Evolutionary conservation across 768 basidiomycete species (phyloP).

Genomic region (Psilocybe azurescens): DNA sequence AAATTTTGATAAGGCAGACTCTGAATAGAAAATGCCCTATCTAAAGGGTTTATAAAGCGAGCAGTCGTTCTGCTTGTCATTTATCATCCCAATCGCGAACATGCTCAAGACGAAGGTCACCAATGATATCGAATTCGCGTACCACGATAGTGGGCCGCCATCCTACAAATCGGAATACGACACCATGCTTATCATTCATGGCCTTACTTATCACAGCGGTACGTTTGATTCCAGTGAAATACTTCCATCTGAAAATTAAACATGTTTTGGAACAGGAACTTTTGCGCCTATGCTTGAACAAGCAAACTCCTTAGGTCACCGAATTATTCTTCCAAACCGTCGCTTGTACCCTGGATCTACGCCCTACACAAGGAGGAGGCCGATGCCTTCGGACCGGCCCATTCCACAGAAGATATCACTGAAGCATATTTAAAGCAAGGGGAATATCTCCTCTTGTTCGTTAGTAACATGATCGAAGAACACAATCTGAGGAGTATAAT

Average conservation of each 20-base stretch:
- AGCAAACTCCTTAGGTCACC: conserved; percentile 23
- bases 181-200: no score
- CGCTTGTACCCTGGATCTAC: conserved; percentile 38
- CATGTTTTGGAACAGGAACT: conserved; percentile 19
- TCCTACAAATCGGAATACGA: no score
- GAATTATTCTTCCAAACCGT: conserved; percentile 38
- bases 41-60: no score
- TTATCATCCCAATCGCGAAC: not conserved
- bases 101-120: not conserved
- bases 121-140: no score
- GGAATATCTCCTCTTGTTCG: conserved; percentile 30
- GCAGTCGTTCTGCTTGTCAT: no score
- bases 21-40: no score
- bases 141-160: no score
- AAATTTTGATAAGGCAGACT: no score
- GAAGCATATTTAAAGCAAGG: conserved; percentile 32
- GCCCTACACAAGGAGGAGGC: conserved; percentile 31
- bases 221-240: no score
- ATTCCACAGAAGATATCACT: conserved; percentile 18
- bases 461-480: conserved; percentile 30
- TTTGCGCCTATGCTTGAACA: conserved; percentile 27
- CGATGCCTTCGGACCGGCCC: conserved; percentile 16
- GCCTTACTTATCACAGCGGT: no score
- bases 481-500: conserved; percentile 23
- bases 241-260: no score